Evolutionary conservation across 371 early-diverging fungal genomes (phyloP).

Genomic region (Mucor mucedo): DNA sequence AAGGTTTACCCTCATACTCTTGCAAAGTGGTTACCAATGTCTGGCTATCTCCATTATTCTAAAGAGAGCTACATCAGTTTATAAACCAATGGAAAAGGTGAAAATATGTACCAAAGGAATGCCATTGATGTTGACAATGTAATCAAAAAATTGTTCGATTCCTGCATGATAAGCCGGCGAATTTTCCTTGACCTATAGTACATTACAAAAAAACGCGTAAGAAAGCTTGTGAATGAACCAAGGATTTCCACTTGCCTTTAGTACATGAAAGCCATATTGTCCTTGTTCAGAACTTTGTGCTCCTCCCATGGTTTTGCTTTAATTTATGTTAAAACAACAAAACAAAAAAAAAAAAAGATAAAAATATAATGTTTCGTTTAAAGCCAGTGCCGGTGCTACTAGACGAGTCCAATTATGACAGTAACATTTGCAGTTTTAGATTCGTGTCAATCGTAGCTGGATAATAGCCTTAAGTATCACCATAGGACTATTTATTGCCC

Average conservation of each 20-base stretch:
- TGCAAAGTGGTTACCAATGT: constrained; percentile 53
- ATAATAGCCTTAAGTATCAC: no score
- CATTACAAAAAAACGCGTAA: not conserved
- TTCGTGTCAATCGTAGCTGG: no score
- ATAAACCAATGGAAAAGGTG: no score
- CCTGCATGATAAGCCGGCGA: constrained; percentile 76
- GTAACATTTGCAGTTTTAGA: no score
- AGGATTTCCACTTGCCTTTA: constrained; percentile 35
- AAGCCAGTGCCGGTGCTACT: no score
- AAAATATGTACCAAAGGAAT: constrained; percentile 48
- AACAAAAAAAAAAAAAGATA: no score
- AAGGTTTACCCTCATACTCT: constrained; percentile 57
- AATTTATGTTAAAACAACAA: not conserved
- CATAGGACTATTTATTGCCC: no score
- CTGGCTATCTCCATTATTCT: constrained; percentile 58
- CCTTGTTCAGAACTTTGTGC: constrained; percentile 55
- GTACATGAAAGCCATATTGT: constrained; percentile 53
- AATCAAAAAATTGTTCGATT: constrained; percentile 80
- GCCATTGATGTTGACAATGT: constrained; percentile 72
- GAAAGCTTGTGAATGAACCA: not conserved
- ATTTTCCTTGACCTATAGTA: constrained; percentile 19
- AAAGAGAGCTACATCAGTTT: not conserved
- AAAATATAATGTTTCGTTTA: no score
- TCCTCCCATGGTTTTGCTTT: constrained; percentile 35
- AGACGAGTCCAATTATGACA: no score